A percentile compares a stretch with the other conserved stretches of the same genome.
These are phyloP conservation scores for Bryoerythrophyllum caledonicum DNA, from an alignment of 225 moss, liverwort and hornwort species.

Conservation along the genomic window DNA sequence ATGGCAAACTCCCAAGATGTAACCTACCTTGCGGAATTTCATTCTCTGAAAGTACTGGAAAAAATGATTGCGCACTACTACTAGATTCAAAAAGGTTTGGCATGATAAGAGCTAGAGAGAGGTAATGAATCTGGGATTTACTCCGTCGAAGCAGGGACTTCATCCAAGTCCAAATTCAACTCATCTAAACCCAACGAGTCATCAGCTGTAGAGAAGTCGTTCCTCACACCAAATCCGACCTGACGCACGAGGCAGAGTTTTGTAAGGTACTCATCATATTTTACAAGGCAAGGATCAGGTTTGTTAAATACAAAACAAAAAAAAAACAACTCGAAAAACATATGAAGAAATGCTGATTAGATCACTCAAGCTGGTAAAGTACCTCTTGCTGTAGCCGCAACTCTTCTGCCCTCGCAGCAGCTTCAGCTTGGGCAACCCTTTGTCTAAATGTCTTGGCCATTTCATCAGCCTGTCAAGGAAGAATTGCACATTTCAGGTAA, in stretches of 20 bases:
- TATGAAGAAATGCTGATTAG: background rate
- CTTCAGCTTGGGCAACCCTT: slow-evolving; percentile 98
- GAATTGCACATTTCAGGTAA: background rate
- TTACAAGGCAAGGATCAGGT: background rate
- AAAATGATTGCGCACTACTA: slow-evolving; percentile 19
- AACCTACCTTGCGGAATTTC: slow-evolving; percentile 7
- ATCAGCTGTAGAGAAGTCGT: slow-evolving; percentile 52
- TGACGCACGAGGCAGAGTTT: slow-evolving; percentile 26
- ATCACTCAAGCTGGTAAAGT: background rate
- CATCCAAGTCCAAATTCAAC: slow-evolving; percentile 69
- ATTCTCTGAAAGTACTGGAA: background rate
- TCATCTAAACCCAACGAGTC: slow-evolving; percentile 81
- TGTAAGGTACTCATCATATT: slow-evolving; percentile 9
- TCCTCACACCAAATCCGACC: slow-evolving; percentile 69
- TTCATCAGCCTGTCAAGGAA: slow-evolving; percentile 67
- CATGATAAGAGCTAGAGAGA: slow-evolving; percentile 5
- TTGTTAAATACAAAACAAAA: background rate
- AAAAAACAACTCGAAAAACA: background rate
- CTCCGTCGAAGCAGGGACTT: slow-evolving; percentile 59
- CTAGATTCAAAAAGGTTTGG: background rate
- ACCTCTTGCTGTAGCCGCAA: slow-evolving; percentile 83
- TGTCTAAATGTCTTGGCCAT: slow-evolving; percentile 97
- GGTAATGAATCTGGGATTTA: background rate
- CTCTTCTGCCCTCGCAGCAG: slow-evolving; percentile 94
- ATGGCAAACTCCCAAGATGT: slow-evolving; percentile 10